Percentiles rank a stretch among this genome's conserved stretches.
phyloP scores from a whole-genome alignment of 1,284 basidiomycete species.

The Fistulina hepatica region DNA sequence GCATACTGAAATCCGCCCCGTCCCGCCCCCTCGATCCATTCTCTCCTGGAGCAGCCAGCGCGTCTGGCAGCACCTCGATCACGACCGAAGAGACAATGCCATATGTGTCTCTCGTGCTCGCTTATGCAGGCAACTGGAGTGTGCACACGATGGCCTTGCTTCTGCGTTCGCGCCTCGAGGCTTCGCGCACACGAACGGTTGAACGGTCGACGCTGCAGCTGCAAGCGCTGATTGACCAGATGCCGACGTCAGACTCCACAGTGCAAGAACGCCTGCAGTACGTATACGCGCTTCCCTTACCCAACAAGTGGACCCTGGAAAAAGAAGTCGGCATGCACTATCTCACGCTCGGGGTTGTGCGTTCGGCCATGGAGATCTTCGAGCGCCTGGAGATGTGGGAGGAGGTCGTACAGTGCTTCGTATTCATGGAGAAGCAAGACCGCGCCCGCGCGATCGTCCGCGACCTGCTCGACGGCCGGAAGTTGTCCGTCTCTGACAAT shows the following conservation, averaged over 20 bases:
- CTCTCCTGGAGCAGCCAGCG: not conserved
- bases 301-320: conserved; percentile 88
- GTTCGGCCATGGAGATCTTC: conserved; percentile 85
- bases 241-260: conserved; percentile 75
- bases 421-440: conserved; percentile 67
- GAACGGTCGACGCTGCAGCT: conserved; percentile 85
- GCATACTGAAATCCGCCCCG: conserved; percentile 82
- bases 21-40: conserved; percentile 52
- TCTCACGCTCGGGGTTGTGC: conserved; percentile 73
- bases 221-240: conserved; percentile 89
- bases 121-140: conserved; percentile 87
- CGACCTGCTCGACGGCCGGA: conserved; percentile 75
- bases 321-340: conserved; percentile 77
- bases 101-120: conserved; percentile 77
- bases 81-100: conserved; percentile 86
- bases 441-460: conserved; percentile 70
- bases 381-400: conserved; percentile 96
- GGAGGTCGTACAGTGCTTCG: conserved; percentile 81
- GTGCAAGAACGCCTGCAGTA: conserved; percentile 66
- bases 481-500: too few relatives aligned
- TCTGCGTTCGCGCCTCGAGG: conserved; percentile 81
- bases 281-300: conserved; percentile 70
- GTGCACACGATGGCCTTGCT: conserved; percentile 91
- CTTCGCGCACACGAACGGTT: conserved; percentile 78
- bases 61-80: not conserved